Percentiles rank a stretch among this genome's conserved stretches.
Conservation (phyloP, 345 rosid species). For the Citrus reticulata region DNA sequence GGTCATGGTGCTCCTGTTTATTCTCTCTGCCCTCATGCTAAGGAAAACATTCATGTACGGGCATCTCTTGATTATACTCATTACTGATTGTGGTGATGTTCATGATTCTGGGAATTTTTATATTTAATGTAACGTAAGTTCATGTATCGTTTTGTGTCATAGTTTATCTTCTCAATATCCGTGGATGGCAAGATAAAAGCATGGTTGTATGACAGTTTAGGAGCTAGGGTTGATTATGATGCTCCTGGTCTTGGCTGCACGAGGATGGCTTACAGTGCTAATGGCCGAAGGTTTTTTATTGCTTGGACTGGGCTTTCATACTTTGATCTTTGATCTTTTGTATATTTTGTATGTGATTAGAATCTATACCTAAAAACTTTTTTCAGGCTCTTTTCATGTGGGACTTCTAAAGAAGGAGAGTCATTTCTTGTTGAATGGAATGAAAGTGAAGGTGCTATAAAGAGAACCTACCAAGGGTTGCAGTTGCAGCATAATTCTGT, state of each 20-base stretch:
- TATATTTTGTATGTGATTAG: background rate
- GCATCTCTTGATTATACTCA: background rate
- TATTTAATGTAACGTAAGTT: background rate
- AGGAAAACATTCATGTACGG: conserved; percentile 66
- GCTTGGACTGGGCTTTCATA: background rate
- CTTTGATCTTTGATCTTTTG: background rate
- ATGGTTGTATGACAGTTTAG: conserved; percentile 33
- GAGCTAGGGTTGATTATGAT: conserved; percentile 29
- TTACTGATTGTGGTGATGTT: background rate
- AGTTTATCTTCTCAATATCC: conserved; percentile 45
- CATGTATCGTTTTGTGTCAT: conserved; percentile 1
- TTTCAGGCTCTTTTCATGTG: background rate
- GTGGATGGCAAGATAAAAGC: conserved; percentile 41
- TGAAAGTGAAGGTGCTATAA: conserved; percentile 2
- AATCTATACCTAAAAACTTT: background rate
- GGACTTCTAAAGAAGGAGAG: background rate
- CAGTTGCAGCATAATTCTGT: conserved; percentile 23
- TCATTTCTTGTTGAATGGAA: background rate
- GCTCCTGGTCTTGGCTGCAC: conserved; percentile 37
- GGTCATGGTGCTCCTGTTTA: conserved; percentile 87
- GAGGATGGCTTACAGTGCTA: conserved; percentile 32
- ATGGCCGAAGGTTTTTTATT: conserved; percentile 16
- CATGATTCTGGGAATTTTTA: conserved; percentile 3
- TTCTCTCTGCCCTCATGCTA: conserved; percentile 77
- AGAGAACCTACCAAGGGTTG: conserved; percentile 29